Evolutionary conservation across 495 filamentous ascomycete species (phyloP), one percentile per base, ranked within the genome.

Genomic region (Trichoderma erinaceum): DNA sequence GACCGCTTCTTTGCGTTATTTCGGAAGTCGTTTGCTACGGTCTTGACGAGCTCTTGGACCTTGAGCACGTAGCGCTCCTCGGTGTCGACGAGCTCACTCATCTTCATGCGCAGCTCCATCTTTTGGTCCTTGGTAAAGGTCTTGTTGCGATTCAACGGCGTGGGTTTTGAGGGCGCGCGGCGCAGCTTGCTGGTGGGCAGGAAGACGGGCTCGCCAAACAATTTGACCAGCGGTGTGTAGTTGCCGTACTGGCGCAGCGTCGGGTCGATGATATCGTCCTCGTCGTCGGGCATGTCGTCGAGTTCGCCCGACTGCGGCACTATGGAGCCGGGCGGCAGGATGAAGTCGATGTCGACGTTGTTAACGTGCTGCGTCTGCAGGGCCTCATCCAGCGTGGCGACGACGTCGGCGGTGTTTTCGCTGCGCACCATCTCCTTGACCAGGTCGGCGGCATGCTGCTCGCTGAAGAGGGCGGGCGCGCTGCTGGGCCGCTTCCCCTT

Each of bases 31-130:
- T 86, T 84, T 25, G 85, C 84, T 21, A 97, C 84, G 69, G 86
- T 86, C 66, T 90, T 87, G 56, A 96, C 87, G 63, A 99, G 80
- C 61, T 93, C 89, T 69, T 90, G 86, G 44, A 98, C 72, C 73
- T 97, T 96, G 73, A 83, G 80, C 41, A 98, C 92, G 77, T 97
- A 99, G 72, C 91, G 87, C 73, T 94, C 92, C 77, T 99, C 95
- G 0, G 95, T 99, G 72, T 96, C 92, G 32, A 96, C 85, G 68
- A 98, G 74, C 75, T 99, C 95, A 70, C 88, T 90, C 87, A 99
- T 89, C 73, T 96, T 93, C 69, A 91, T 87, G 65, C 93, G 87
- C 67, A 98, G 76, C 50, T 88, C 88, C 66, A 93, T 85, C 73
- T 96, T 93, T 73, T 97, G 92, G 58, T 88, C 87, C 73, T 88